Evolutionary conservation across 2,329 filamentous ascomycete species (phyloP).

Genomic region (Ceratocystis papillata): DNA sequence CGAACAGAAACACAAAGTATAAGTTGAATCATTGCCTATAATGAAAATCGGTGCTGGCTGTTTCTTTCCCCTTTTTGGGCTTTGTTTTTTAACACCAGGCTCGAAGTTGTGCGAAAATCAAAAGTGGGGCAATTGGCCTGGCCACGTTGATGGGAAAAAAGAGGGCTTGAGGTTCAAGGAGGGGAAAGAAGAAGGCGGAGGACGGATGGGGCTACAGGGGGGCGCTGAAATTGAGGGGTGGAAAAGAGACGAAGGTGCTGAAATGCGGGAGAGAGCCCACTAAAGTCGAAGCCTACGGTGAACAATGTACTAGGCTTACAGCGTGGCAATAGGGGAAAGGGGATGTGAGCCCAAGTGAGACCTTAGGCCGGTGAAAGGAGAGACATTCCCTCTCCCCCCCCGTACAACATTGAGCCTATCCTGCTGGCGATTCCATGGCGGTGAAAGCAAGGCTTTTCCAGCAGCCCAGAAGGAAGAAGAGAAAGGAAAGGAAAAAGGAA

Average conservation of each 20-base stretch:
- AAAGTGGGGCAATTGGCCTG: slow-evolving; percentile 8
- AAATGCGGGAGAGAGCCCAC: not conserved
- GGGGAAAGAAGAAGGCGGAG: not conserved
- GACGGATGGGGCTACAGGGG: not conserved
- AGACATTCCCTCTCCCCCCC: not conserved
- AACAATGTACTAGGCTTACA: not conserved
- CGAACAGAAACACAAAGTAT: not conserved
- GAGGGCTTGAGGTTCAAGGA: not conserved
- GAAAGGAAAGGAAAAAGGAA: slow-evolving; percentile 10
- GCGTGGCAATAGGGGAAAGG: not conserved
- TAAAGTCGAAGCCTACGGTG: not conserved
- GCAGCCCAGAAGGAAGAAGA: not conserved
- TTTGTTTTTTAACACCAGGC: slow-evolving; percentile 1
- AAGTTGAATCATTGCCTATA: not conserved
- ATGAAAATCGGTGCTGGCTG: not conserved
- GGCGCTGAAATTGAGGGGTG: not conserved
- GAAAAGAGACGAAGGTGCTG: not conserved
- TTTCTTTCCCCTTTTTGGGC: not conserved
- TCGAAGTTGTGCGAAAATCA: slow-evolving; percentile 6
- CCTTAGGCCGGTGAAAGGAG: not conserved
- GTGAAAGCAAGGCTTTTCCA: not conserved
- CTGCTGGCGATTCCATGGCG: not conserved
- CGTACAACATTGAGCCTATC: not conserved
- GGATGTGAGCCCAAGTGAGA: not conserved
- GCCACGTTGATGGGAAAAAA: slow-evolving; percentile 5